Base-by-base conservation (phyloP, 2,329 filamentous ascomycete genomes). In the Cryphonectria japonica region DNA sequence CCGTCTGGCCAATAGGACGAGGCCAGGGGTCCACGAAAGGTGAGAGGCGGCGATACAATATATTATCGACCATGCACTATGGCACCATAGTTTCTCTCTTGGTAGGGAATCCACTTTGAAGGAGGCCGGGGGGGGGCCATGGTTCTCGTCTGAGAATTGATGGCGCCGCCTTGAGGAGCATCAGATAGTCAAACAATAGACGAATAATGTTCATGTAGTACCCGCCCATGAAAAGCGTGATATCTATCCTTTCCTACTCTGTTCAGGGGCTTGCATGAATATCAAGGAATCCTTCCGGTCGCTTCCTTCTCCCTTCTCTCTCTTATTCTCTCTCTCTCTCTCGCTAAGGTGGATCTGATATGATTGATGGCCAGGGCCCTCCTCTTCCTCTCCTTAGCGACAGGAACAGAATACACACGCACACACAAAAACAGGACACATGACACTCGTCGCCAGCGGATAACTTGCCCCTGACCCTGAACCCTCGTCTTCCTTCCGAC, bases 231-330 rank as follows among this genome's bases (percentile, higher is more conserved):
- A 16, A 16, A 16, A 43, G 46, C 9, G 19, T 46, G 46, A 7
- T 50, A 50, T 50, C 43, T 22, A 22, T 46, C 16, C 41, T 46
- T 34, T 50, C 46, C 46, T 59, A 5, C 26, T 39, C 34, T 62
- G 14, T 37, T 46, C 65, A 67, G 65, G 65, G 65, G 65, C 52
- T 67, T n/a, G 65, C 65, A 67, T 67, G 8, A 52, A 59, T 11
- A 67, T 16, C n/a, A 11, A 29, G 46, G 46, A 29, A 67, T 39
- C 50, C 65, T 59, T 67, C n/a, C 34, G 52, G 14, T 52, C 37
- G 22, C 22, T 22, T 8, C 43, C 11, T 8, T 22, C 46, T n/a
- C 9, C 43, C 11, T 8, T 22, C 46, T n/a, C 9, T 50, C 46
- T 8, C 43, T 50, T 19, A 7, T 16, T 50, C 22, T 50, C 46